Base-by-base conservation (phyloP, 2,329 filamentous ascomycete genomes). In the Colletotrichum lini region DNA sequence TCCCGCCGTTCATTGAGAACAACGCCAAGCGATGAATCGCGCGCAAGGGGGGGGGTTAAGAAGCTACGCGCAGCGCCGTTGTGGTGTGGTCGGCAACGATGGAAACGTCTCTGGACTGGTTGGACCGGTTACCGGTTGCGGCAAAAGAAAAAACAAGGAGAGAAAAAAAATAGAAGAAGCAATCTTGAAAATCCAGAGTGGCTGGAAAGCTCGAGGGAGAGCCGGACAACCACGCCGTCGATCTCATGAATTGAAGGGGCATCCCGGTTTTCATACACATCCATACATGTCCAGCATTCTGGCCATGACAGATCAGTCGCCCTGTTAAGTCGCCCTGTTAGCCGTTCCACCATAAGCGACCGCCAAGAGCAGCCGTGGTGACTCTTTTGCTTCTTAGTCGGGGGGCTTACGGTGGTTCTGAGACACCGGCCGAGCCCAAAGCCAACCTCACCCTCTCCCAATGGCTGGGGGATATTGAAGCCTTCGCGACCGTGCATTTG, bases 361-460 rank as follows among this genome's bases (percentile, higher is more conserved):
- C 45, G 54, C 53, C 38, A 47, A 59, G 53, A 45, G 21, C 47
- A n/a, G 54, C 47, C 21, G 38, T 9, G 26, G n/a, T 30, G n/a
- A 13, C 8, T 18, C 18, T 16, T 26, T 65, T 66, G n/a, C 40
- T 52, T 53, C 21, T 60, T 53, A 70, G 62, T 49, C 15, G 21
- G 56, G 30, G 47, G 56, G 40, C 45, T 53, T 38, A 35, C 60
- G 40, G 54, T 44, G 30, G 47, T 40, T 42, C 21, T 60, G 42
- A 66, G 67, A 66, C 67, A 50, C 30, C 30, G 47, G 8, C 49
- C 54, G 40, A 60, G 12, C 16, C 63, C 62, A 45, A 62, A 49
- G 57, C 49, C 30, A 54, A 38, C 23, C 42, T 56, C 42, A 23
- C 54, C 44, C 23, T 23, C 26, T 40, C 21, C 21, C 40, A n/a